Base-by-base conservation (phyloP, 306 rosid species). In the Gleditsia sinensis region DNA sequence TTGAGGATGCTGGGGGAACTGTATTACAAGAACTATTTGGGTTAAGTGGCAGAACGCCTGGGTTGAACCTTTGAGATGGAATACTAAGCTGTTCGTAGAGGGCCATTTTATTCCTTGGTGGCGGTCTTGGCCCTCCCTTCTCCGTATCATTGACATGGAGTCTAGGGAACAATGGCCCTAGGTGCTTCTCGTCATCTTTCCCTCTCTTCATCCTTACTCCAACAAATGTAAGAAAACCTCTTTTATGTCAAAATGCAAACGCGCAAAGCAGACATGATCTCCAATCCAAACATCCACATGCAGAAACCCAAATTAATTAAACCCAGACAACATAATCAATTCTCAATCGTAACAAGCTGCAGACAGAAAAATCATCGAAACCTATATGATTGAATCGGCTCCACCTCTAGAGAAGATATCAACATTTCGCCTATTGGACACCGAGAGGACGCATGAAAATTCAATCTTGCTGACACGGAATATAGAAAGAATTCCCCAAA, bases 21-120 rank as follows among this genome's bases (percentile, higher is more conserved):
- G 69, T n/a, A 46, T 67, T 90, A 64, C 69, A 55, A 36, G 76
- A 61, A 78, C 48, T 62, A 59, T 81, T 83, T 36, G 87, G 81
- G 42, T 80, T 75, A 28, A 5, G 82, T 56, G 91, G 82, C 71
- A 76, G 25, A 62, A 42, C 73, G 27, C 81, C 84, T 0, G 79
- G 74, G 74, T 71, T 86, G 80, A 82, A 86, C 75, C 89, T 84
- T 81, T 87, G 97, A 75, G 96, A 88, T 6, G 99, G 96, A 69
- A 94, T 84, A 81, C 95, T 92, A 45, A 92, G 87, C 74, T 87
- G 99, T 51, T 94, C 99, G 71, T 94, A 94, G 12, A 94, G 88
- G n/a, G 99, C 99, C 99, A 94, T 94, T 91, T 94, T 94, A 78
- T 94, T 94, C 92, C 99, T 94, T 21, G 99, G 99, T 36, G 99